phyloP scores from a whole-genome alignment of 2,329 filamentous ascomycete species.

The Didymella pinodella region DNA sequence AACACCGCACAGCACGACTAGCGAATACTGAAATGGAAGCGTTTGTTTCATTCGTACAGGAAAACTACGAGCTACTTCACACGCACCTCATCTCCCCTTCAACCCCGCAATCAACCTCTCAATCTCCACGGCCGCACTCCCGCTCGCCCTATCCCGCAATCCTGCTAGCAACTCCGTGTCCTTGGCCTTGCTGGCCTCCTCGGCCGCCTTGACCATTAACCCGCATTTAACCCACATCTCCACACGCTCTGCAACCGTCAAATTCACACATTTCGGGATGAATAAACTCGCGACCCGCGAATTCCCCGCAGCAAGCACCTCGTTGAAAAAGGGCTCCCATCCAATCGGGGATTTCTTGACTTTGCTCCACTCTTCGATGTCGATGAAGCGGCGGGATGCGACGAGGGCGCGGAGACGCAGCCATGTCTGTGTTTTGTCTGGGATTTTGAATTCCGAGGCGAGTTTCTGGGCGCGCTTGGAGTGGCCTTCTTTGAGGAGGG shows the following conservation, averaged over 20 bases:
- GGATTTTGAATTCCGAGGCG: slow-evolving; percentile 86
- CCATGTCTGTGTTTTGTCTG: slow-evolving; percentile 92
- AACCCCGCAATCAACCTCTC: slow-evolving; percentile 74
- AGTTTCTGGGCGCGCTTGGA: slow-evolving; percentile 86
- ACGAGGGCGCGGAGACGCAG: slow-evolving; percentile 84
- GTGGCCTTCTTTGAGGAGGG: slow-evolving; percentile 82
- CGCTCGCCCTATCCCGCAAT: slow-evolving; percentile 76
- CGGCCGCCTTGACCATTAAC: slow-evolving; percentile 84
- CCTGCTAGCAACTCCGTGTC: slow-evolving; percentile 78
- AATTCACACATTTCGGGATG: slow-evolving; percentile 82
- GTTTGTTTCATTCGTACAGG: too few species aligned
- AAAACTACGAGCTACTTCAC: too few species aligned
- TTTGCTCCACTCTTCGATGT: slow-evolving; percentile 85
- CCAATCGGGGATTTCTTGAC: slow-evolving; percentile 88
- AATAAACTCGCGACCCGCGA: slow-evolving; percentile 83
- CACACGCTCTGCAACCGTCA: slow-evolving; percentile 74
- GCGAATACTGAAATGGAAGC: too few species aligned
- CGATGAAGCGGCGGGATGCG: slow-evolving; percentile 87
- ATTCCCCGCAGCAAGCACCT: slow-evolving; percentile 87
- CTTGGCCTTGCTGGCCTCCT: slow-evolving; percentile 85
- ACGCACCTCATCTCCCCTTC: slow-evolving; percentile 2
- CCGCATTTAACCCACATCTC: slow-evolving; percentile 98
- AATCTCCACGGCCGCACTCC: slow-evolving; percentile 76
- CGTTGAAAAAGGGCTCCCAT: slow-evolving; percentile 97
- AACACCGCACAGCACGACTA: too few species aligned